A percentile compares a stretch with the other conserved stretches of the same genome.
These are phyloP conservation scores for Cyclocybe aegerita DNA, from an alignment of 768 basidiomycete genomes.

Conservation along the genomic window DNA sequence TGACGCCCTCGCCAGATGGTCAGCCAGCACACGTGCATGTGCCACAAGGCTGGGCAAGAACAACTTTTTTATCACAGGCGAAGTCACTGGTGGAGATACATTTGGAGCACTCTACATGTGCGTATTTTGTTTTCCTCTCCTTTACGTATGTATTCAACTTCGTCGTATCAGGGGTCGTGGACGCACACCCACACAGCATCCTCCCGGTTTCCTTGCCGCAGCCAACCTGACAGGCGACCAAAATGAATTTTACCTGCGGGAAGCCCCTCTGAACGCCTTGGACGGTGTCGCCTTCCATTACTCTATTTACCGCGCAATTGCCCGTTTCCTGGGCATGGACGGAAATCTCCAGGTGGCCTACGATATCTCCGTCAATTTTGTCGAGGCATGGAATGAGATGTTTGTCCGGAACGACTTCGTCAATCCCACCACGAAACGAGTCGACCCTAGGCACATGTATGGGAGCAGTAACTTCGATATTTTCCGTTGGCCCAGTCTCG, in stretches of 20 bases:
- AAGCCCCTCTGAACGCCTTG: constrained; percentile 56
- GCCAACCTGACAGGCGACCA: constrained; percentile 62
- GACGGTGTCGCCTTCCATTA: constrained; percentile 92
- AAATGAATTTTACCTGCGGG: constrained; percentile 79
- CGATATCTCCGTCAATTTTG: constrained; percentile 79
- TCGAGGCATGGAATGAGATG: constrained; percentile 92
- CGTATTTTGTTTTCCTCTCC: constrained; percentile 24
- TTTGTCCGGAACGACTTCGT: constrained; percentile 86
- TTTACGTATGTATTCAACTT: neutral
- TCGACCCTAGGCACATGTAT: constrained; percentile 88
- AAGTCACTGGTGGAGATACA: constrained; percentile 92
- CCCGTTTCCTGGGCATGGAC: constrained; percentile 93
- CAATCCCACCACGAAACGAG: constrained; percentile 58
- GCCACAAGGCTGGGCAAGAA: constrained; percentile 71
- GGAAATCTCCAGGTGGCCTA: constrained; percentile 91
- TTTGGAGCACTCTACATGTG: constrained; percentile 87
- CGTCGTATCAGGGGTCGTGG: constrained; percentile 72
- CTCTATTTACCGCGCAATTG: constrained; percentile 83
- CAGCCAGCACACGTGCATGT: constrained; percentile 70
- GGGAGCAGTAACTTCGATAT: constrained; percentile 96
- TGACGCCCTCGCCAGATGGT: constrained; percentile 77
- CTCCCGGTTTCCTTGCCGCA: constrained; percentile 66
- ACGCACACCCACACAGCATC: constrained; percentile 71
- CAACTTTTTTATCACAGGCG: constrained; percentile 90
- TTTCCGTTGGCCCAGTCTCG: constrained; percentile 89